Evolutionary conservation across 441 rosid species (phyloP).

Genomic region (Erodium moschatum): DNA sequence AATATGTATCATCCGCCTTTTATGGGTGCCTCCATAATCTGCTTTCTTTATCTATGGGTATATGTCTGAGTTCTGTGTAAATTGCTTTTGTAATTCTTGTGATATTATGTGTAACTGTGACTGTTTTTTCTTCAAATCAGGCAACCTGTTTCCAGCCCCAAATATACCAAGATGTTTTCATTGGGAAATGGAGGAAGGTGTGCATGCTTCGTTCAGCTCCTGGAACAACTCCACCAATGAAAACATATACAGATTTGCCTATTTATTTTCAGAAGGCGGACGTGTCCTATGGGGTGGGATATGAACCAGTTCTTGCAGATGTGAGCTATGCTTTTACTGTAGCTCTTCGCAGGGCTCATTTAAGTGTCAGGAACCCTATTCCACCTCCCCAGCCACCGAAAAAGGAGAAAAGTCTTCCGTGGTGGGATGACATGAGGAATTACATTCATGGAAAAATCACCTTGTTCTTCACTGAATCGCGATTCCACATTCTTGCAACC

Average conservation of each 20-base stretch:
- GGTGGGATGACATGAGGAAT: slow-evolving; percentile 99
- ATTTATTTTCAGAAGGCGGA: slow-evolving; percentile 70
- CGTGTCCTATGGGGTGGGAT: slow-evolving; percentile 86
- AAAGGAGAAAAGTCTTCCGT: slow-evolving; percentile 87
- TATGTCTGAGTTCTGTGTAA: background rate
- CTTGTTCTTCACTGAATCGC: slow-evolving; percentile 60
- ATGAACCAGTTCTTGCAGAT: slow-evolving; percentile 94
- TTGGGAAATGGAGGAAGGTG: slow-evolving; percentile 99
- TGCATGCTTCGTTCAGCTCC: slow-evolving; percentile 83
- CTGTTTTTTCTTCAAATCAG: slow-evolving; percentile 35
- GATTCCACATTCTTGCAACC: slow-evolving; percentile 78
- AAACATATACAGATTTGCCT: slow-evolving; percentile 80
- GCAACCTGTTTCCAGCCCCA: slow-evolving; percentile 98
- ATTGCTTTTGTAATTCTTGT: slow-evolving; percentile 8
- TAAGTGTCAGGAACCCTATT: slow-evolving; percentile 66
- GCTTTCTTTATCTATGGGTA: slow-evolving; percentile 1
- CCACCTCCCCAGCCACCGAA: slow-evolving; percentile 46
- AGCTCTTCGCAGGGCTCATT: slow-evolving; percentile 96
- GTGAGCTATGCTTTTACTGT: slow-evolving; percentile 93
- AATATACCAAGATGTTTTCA: slow-evolving; percentile 73
- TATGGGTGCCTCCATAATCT: background rate
- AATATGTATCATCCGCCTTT: background rate
- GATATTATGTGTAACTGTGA: slow-evolving; percentile 16
- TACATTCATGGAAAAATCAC: slow-evolving; percentile 76
- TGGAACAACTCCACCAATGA: slow-evolving; percentile 98